phyloP scores from a whole-genome alignment of 345 rosid species.

The Linum lewisii region DNA sequence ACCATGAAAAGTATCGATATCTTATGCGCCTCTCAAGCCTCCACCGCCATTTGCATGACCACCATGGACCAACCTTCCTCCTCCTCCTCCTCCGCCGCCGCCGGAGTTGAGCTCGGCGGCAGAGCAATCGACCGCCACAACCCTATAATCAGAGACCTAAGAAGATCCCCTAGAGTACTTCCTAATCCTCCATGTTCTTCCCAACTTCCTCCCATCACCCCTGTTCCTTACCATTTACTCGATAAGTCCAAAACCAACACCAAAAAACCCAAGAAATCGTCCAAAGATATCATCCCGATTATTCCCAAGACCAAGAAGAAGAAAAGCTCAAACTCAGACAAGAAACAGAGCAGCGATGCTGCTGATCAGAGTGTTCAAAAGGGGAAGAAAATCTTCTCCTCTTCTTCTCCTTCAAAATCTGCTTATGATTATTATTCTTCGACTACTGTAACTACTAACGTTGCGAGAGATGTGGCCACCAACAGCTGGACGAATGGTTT shows the following conservation, averaged over 20 bases:
- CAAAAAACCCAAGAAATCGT: slow-evolving; percentile 16
- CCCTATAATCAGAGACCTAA: slow-evolving; percentile 67
- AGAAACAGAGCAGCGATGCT: slow-evolving; percentile 2
- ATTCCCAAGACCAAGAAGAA: slow-evolving; percentile 12
- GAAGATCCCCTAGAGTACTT: slow-evolving; percentile 37
- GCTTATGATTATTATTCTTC: background rate
- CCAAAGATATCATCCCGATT: slow-evolving; percentile 1
- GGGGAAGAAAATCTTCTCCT: slow-evolving; percentile 26
- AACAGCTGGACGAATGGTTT: slow-evolving; percentile 32
- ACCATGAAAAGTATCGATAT: slow-evolving; percentile 38
- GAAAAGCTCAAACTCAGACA: too few relatives aligned
- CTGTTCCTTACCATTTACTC: slow-evolving; percentile 34
- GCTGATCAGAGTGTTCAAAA: slow-evolving; percentile 14
- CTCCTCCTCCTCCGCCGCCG: slow-evolving; percentile 8
- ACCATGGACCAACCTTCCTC: slow-evolving; percentile 36
- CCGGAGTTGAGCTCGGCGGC: slow-evolving; percentile 31
- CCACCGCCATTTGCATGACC: slow-evolving; percentile 61
- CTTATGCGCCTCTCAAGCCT: slow-evolving; percentile 82
- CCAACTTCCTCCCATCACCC: slow-evolving; percentile 31
- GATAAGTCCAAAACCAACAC: slow-evolving; percentile 29
- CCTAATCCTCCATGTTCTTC: slow-evolving; percentile 32
- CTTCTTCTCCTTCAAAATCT: background rate
- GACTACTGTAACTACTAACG: too few relatives aligned
- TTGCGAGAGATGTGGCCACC: background rate
- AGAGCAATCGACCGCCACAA: slow-evolving; percentile 81